Evolutionary conservation across 148 eudicot genomes (phyloP).

Genomic region (Amaranthus hypochondriacus): DNA sequence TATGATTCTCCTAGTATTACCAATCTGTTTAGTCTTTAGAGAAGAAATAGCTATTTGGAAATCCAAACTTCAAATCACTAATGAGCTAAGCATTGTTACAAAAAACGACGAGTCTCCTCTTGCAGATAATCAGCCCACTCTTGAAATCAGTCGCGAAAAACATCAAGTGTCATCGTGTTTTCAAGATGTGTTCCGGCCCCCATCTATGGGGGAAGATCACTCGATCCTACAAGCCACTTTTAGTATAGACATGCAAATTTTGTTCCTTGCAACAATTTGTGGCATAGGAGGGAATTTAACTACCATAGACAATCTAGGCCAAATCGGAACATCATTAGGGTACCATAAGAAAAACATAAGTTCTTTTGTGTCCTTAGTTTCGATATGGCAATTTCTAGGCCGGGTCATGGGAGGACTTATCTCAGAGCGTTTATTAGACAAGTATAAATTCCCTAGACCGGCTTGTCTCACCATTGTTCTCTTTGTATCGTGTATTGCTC

Average conservation of each 20-base stretch:
- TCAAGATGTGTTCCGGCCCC: conserved; percentile 24
- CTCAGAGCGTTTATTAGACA: conserved; percentile 23
- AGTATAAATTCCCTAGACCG: conserved; percentile 33
- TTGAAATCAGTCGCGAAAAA: neutral
- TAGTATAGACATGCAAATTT: conserved; percentile 28
- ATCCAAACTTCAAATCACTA: conserved; percentile 3
- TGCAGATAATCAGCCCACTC: neutral
- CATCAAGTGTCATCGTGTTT: conserved; percentile 1
- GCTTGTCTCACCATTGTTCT: conserved; percentile 25
- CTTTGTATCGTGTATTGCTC: conserved; percentile 25
- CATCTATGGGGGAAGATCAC: conserved; percentile 26
- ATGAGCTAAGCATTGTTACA: conserved; percentile 15
- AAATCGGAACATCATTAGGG: conserved; percentile 28
- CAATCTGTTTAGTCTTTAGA: conserved; percentile 24
- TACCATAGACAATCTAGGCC: conserved; percentile 29
- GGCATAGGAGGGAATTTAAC: conserved; percentile 31
- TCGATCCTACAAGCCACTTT: conserved; percentile 32
- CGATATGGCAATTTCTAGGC: conserved; percentile 34
- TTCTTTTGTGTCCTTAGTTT: conserved; percentile 28
- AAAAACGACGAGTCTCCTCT: neutral
- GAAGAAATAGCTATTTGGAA: conserved; percentile 22
- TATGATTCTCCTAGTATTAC: conserved; percentile 24
- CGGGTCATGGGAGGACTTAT: conserved; percentile 30
- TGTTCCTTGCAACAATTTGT: conserved; percentile 31
- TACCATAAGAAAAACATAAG: conserved; percentile 30